Base-by-base conservation (phyloP, 176 grass and related monocot species). In the Triticum turgidum region DNA sequence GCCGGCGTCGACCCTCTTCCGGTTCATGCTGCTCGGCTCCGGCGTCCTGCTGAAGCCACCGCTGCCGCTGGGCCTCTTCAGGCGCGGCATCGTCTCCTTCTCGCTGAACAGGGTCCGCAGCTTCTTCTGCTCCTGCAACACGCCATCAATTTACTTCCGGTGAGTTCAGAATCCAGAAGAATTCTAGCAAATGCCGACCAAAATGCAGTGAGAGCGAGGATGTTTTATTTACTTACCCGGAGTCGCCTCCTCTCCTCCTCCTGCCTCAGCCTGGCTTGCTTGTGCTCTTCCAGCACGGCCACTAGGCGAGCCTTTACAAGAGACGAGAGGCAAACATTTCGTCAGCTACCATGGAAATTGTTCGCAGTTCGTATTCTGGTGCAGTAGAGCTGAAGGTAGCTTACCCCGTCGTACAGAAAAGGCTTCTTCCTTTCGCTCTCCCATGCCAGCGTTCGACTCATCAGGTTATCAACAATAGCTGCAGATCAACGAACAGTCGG, bases 111-210 rank as follows among this genome's bases (percentile, higher is more conserved):
- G 77, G 22, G 77, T 90, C 1, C 83, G 92, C 20, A 91, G 85
- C 88, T 94, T 94, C 77, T 87, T 94, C 77, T 94, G 92, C 61
- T 94, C 89, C 92, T 94, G 87, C 79, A 45, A 71, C 51, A 82
- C 21, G 9, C 3, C 15, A 33, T 34, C 56, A 21, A 3, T 59
- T 18, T 38, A 17, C 13, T 15, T 42, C 45, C n/a, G 68, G 9
- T 33, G 10, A 61, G 10, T 49, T 86, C 71, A 45, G 30, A 67
- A 0, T 2, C 22, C 25, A 2, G 0, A 2, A 6, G 4, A n/a
- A 64, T 3, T 30, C 20, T 20, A 9, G 63, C 39, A 5, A 38
- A 10, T 64, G 39, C 0, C 18, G 20, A 0, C 9, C 6, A 1
- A 20, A 18, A 54, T 41, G 42, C 61, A 18, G 62, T 12, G 37